Conservation (phyloP, 352 stramenopile species). For the Phytophthora boehmeriae region DNA sequence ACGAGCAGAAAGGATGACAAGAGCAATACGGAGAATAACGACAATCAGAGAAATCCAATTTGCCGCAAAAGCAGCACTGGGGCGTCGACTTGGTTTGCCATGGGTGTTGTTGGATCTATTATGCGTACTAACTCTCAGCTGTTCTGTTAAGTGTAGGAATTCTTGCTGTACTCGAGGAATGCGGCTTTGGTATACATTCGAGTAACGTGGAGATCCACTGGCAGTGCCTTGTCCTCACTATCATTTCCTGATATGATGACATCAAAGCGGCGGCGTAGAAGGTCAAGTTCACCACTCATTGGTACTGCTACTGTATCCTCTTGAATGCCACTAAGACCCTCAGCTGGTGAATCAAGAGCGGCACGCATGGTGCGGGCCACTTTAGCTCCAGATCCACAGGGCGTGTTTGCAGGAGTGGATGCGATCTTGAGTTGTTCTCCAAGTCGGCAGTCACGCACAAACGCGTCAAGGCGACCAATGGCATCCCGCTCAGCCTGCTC, state of each 20-base stretch:
- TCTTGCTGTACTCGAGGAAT: conserved; percentile 43
- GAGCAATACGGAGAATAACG: background rate
- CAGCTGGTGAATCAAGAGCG: conserved; percentile 13
- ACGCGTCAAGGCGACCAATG: conserved; percentile 31
- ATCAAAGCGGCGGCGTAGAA: conserved; percentile 46
- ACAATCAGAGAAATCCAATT: conserved; percentile 1
- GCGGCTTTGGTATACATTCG: conserved; percentile 24
- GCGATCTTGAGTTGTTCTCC: conserved; percentile 47
- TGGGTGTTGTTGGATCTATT: background rate
- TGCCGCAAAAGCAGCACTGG: conserved; percentile 1
- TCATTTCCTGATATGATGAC: conserved; percentile 32
- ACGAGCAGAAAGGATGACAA: conserved; percentile 1
- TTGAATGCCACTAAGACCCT: conserved; percentile 6
- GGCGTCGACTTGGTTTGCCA: background rate
- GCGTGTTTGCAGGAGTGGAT: conserved; percentile 41
- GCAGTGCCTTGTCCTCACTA: conserved; percentile 12
- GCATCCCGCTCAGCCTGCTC: conserved; percentile 30
- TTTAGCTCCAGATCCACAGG: conserved; percentile 58
- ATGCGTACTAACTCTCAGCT: background rate
- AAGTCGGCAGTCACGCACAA: conserved; percentile 62
- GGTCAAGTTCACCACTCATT: conserved; percentile 22
- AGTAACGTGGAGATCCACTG: conserved; percentile 5
- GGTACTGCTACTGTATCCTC: background rate
- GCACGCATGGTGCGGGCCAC: conserved; percentile 52
- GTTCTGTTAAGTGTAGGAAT: conserved; percentile 9